These are phyloP conservation scores for Boletellus emodensis DNA, from an alignment of 768 basidiomycete genomes.

Conservation along the genomic window DNA sequence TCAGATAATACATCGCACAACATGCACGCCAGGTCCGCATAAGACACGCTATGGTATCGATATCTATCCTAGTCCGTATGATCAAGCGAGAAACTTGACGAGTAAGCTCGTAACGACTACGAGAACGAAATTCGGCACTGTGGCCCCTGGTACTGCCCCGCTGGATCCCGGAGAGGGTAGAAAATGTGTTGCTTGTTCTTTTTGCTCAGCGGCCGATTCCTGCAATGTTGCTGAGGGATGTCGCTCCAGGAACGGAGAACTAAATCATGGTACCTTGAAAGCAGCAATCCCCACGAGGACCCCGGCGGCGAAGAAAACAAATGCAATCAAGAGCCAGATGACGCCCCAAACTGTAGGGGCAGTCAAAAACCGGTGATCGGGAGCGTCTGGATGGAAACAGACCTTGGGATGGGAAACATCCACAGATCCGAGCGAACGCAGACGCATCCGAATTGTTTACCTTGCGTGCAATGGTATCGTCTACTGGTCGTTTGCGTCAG, in stretches of 20 bases:
- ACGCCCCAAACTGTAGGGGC: constrained; percentile 72
- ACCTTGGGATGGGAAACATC: constrained; percentile 84
- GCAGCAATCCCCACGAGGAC: constrained; percentile 73
- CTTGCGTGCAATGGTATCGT: constrained; percentile 81
- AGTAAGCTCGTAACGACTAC: constrained; percentile 20
- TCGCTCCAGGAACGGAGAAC: not conserved
- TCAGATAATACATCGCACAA: constrained; percentile 7
- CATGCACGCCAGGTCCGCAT: not conserved
- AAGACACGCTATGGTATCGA: not conserved
- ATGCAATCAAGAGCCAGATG: constrained; percentile 76
- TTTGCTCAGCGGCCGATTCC: constrained; percentile 60
- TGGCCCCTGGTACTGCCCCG: constrained; percentile 30
- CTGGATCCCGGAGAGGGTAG: constrained; percentile 56
- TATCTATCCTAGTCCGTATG: not conserved
- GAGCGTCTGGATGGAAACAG: not conserved
- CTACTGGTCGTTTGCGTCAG: constrained; percentile 32
- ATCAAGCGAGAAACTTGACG: constrained; percentile 23
- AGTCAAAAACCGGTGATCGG: constrained; percentile 2
- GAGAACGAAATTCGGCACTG: constrained; percentile 22
- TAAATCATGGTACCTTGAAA: constrained; percentile 64
- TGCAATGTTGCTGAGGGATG: constrained; percentile 20
- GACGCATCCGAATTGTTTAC: constrained; percentile 87
- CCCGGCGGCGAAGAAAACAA: constrained; percentile 70
- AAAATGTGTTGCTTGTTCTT: constrained; percentile 49
- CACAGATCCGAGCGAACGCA: constrained; percentile 78